A percentile compares a stretch with the other conserved stretches of the same genome.
Conservation (phyloP, 257 asterid genomes). For the Salvia miltiorrhiza region DNA sequence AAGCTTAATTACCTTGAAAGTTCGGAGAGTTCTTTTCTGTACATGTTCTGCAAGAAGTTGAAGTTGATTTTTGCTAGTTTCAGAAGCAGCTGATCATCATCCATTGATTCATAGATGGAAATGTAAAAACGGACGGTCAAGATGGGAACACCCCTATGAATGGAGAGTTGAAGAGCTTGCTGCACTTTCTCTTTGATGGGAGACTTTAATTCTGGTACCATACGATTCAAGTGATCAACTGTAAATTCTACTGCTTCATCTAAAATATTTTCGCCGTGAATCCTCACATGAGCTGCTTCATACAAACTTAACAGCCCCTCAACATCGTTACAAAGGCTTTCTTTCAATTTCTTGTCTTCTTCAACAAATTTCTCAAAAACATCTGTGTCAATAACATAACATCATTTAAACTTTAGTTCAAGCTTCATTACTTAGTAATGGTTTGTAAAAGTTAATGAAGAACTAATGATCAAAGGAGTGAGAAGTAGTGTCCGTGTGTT, state of each 20-base stretch:
- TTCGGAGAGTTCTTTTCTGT: conserved; percentile 22
- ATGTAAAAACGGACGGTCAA: neutral
- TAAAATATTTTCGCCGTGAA: conserved; percentile 30
- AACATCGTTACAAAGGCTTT: too few species aligned
- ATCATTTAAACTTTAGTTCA: neutral
- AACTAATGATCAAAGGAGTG: too few species aligned
- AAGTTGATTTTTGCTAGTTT: conserved; percentile 19
- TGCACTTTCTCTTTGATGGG: conserved; percentile 6
- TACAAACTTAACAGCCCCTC: conserved; percentile 32
- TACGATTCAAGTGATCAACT: neutral
- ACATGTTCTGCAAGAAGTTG: conserved; percentile 24
- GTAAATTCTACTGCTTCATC: too few species aligned
- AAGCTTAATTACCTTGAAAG: conserved; percentile 19
- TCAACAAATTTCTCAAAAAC: conserved; percentile 20
- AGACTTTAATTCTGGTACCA: neutral
- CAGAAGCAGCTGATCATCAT: conserved; percentile 10
- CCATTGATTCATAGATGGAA: neutral
- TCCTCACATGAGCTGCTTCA: conserved; percentile 35
- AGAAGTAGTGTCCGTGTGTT: too few species aligned
- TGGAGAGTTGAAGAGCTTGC: conserved; percentile 8
- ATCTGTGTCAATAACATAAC: neutral
- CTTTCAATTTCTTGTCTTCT: neutral
- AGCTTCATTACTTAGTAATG: too few species aligned
- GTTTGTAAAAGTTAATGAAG: too few species aligned
- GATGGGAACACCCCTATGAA: conserved; percentile 5